phyloP scores from a whole-genome alignment of 805 yeast species.

The Barnettozyma pratensis region DNA sequence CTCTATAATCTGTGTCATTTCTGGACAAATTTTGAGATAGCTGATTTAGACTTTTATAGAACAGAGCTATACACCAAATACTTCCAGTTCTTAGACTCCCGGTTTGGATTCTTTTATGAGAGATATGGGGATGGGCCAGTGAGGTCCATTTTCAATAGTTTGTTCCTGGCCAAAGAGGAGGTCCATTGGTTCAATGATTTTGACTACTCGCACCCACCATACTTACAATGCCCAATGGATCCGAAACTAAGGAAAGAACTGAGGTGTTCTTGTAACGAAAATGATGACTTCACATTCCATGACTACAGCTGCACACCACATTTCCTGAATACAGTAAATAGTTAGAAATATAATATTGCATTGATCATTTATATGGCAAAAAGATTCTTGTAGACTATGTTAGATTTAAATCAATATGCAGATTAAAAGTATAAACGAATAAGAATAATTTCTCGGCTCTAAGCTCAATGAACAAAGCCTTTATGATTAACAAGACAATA shows the following conservation, averaged over 20 bases:
- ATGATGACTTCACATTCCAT: slow-evolving; percentile 67
- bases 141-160: slow-evolving; percentile 73
- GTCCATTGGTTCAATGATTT: slow-evolving; percentile 75
- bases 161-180: slow-evolving; percentile 59
- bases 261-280: slow-evolving; percentile 71
- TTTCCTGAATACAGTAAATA: slow-evolving; percentile 36
- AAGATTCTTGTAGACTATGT: too few species aligned
- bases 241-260: slow-evolving; percentile 47
- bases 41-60: slow-evolving; percentile 71
- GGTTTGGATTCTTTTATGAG: slow-evolving; percentile 85
- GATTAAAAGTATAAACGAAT: too few species aligned
- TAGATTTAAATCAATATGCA: too few species aligned
- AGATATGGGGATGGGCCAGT: slow-evolving; percentile 94
- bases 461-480: too few species aligned
- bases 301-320: slow-evolving; percentile 64
- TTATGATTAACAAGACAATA: neutral
- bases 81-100: slow-evolving; percentile 63
- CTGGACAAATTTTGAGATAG: slow-evolving; percentile 91
- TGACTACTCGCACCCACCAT: slow-evolving; percentile 76
- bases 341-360: neutral
- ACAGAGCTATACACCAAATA: slow-evolving; percentile 61
- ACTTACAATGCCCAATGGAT: slow-evolving; percentile 72
- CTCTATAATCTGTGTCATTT: slow-evolving; percentile 82
- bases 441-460: too few species aligned
- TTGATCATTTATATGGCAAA: too few species aligned